A percentile compares a stretch with the other conserved stretches of the same genome.
phyloP scores from a whole-genome alignment of 257 asterid genomes.

The Scutellaria barbata region DNA sequence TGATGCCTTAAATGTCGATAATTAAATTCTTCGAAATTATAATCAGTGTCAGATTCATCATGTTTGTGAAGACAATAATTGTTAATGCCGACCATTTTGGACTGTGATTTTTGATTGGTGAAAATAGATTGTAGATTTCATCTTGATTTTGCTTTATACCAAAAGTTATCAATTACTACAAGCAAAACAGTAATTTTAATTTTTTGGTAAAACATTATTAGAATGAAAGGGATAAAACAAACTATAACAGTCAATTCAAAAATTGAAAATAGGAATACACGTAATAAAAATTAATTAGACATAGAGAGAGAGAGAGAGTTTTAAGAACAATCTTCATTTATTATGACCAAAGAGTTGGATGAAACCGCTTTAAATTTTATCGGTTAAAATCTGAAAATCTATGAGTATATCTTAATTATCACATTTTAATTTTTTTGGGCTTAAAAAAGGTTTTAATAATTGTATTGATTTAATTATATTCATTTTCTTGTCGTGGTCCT shows the following conservation, averaged over 20 bases:
- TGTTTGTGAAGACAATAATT: conserved; percentile 29
- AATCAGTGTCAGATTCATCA: conserved; percentile 41
- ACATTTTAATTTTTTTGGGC: too few species aligned
- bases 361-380: too few species aligned
- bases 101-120: conserved; percentile 6
- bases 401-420: too few species aligned
- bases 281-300: too few species aligned
- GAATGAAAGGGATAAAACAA: neutral
- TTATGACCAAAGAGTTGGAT: too few species aligned
- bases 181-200: neutral
- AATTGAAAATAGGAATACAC: too few species aligned
- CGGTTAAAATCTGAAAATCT: too few species aligned
- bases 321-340: too few species aligned
- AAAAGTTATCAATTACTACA: neutral
- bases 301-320: too few species aligned
- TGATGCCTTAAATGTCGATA: conserved; percentile 8
- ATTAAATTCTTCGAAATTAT: conserved; percentile 10
- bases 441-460: too few species aligned
- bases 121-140: neutral
- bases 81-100: conserved; percentile 56
- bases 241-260: neutral
- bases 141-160: neutral
- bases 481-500: too few species aligned
- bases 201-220: neutral
- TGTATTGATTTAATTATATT: too few species aligned